These are phyloP conservation scores for Globisporangium alternatum DNA, from an alignment of 352 stramenopile species.

Conservation along the genomic window DNA sequence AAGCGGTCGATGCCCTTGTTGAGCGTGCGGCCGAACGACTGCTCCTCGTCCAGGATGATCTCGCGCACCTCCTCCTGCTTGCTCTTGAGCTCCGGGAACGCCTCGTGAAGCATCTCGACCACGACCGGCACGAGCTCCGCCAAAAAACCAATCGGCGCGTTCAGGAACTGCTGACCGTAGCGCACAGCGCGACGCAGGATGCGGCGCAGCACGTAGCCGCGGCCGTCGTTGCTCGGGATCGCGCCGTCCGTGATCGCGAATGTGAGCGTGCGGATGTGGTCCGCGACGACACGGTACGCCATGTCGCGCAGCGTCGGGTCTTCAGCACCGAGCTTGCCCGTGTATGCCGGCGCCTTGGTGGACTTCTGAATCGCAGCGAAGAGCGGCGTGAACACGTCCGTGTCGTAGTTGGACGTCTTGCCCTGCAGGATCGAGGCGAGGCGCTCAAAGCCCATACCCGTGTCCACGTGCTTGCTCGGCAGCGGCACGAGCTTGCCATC, in stretches of 20 bases:
- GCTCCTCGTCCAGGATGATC: constrained; percentile 97
- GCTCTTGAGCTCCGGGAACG: constrained; percentile 94
- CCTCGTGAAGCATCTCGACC: constrained; percentile 91
- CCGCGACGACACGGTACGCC: constrained; percentile 95
- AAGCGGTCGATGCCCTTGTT: constrained; percentile 93
- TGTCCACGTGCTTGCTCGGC: constrained; percentile 98
- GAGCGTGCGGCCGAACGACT: constrained; percentile 93
- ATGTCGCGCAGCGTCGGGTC: constrained; percentile 88
- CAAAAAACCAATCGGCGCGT: constrained; percentile 95
- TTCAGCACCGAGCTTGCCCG: constrained; percentile 84
- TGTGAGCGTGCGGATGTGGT: constrained; percentile 97
- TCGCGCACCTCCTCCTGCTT: constrained; percentile 91
- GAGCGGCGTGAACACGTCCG: constrained; percentile 97
- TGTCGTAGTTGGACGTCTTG: constrained; percentile 98
- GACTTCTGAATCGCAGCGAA: constrained; percentile 92
- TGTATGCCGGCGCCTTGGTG: constrained; percentile 76
- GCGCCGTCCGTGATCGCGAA: constrained; percentile 98
- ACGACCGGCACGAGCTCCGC: constrained; percentile 92
- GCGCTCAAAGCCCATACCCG: constrained; percentile 98
- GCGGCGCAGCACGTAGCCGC: constrained; percentile 97
- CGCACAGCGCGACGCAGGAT: constrained; percentile 97
- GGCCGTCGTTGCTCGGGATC: constrained; percentile 95
- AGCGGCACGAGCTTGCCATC: constrained; percentile 87
- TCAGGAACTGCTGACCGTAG: constrained; percentile 98
- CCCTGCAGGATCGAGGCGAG: constrained; percentile 90